Evolutionary conservation across 2,329 filamentous ascomycete genomes (phyloP).

Genomic region (Scedosporium apiospermum): DNA sequence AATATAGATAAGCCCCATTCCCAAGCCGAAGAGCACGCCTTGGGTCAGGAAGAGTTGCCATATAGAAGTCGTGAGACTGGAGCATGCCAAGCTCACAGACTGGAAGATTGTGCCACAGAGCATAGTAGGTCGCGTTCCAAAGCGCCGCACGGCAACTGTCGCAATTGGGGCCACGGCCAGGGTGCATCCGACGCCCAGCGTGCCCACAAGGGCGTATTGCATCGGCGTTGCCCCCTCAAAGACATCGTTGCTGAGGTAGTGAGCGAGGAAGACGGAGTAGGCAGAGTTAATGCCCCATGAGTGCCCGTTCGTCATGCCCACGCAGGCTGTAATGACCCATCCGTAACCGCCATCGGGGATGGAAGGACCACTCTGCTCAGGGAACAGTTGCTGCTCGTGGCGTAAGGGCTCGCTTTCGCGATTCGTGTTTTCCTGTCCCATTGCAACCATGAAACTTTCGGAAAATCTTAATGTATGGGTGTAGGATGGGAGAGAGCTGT

Average conservation of each 20-base stretch:
- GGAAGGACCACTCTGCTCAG: too few species aligned
- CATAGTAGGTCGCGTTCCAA: conserved; percentile 55
- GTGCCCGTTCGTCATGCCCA: conserved; percentile 51
- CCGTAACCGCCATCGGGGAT: conserved; percentile 50
- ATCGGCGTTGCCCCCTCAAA: conserved; percentile 56
- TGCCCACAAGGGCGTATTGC: conserved; percentile 65
- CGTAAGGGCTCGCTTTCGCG: too few species aligned
- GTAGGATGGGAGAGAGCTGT: too few species aligned
- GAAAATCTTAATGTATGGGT: too few species aligned
- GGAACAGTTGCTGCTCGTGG: too few species aligned
- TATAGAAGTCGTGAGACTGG: conserved; percentile 58
- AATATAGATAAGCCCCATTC: conserved; percentile 70
- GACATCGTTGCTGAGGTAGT: conserved; percentile 45
- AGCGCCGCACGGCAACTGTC: conserved; percentile 48
- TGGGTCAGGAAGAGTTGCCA: conserved; percentile 72
- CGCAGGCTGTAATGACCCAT: conserved; percentile 29
- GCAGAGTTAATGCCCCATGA: conserved; percentile 62
- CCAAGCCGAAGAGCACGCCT: conserved; percentile 66
- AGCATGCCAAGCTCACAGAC: conserved; percentile 54
- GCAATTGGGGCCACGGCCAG: conserved; percentile 60
- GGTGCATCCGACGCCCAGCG: conserved; percentile 30
- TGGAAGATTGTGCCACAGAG: conserved; percentile 56
- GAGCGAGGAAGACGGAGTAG: conserved; percentile 43
- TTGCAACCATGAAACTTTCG: too few species aligned
- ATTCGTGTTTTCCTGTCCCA: too few species aligned